Evolutionary conservation across 2,329 filamentous ascomycete genomes (phyloP), one percentile per base, ranked within the genome.

Genomic region (Coleophoma cylindrospora): DNA sequence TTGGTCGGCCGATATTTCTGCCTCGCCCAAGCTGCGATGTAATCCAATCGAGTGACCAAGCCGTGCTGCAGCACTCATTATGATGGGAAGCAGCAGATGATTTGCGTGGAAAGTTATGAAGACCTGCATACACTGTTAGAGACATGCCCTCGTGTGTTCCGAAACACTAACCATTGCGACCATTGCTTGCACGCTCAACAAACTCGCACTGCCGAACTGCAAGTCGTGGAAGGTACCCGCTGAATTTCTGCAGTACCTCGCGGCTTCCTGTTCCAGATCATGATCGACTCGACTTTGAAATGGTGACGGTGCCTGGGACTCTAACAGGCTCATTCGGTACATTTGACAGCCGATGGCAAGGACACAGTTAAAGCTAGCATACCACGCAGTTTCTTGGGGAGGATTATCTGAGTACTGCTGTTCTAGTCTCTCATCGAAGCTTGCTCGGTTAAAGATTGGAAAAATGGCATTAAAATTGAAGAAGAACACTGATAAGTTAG

Each of bases 361-460:
- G 21, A 52, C 41, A 19, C 45, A 33, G 43, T 52, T 52, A 2
- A 52, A 36, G 17, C 47, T 50, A 21, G 50, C 48, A 45, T 50
- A 52, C 50, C 50, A 52, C 5, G 48, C 47, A 13, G 19, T 13
- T 11, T 32, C 40, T 43, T 43, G 27, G 34, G 47, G 43, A 27
- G 43, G 40, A 34, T 43, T 50, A 13, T 36, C 43, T 14, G 43
- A 47, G 38, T 50, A 50, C 21, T 52, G 47, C 12, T 12, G 34
- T 32, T n/a, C 48, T 34, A 37, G 50, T 4, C 34, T 32, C 15
- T 40, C 48, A 40, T 45, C 43, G 22, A 52, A 49, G 13, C n/a
- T 34, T 22, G 45, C 50, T 36, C 37, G 21, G 12, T 52, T 43
- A 19, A 34, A 52, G 2, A 52, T 41, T 14, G 50, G 50, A 34